Percentiles rank a stretch among this genome's conserved stretches.
Conservation (phyloP, 257 asterid genomes). For the Agastache rugosa region DNA sequence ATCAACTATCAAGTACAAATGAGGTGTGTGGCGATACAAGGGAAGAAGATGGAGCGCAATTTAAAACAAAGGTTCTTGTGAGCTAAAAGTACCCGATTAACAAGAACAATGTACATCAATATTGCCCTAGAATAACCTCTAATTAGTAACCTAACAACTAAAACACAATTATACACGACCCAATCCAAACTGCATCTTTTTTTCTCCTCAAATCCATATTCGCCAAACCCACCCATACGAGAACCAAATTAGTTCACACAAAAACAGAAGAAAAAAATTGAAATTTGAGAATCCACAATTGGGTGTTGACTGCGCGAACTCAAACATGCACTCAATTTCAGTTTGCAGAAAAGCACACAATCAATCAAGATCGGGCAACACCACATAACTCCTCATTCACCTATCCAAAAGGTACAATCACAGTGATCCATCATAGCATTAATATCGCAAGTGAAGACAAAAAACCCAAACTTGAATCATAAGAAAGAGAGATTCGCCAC, state of each 20-base stretch:
- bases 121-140: conserved; percentile 15
- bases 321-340: conserved; percentile 24
- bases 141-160: conserved; percentile 19
- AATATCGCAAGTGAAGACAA: conserved; percentile 16
- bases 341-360: conserved; percentile 9
- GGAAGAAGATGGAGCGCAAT: not conserved
- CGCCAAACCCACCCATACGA: conserved; percentile 17
- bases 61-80: not conserved
- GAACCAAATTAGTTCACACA: conserved; percentile 15
- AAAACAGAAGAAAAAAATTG: not conserved
- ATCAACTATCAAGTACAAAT: conserved; percentile 2
- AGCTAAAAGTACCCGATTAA: conserved; percentile 17
- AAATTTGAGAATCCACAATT: not conserved
- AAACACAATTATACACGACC: not conserved
- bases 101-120: conserved; percentile 22
- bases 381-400: conserved; percentile 25
- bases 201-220: conserved; percentile 26
- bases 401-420: conserved; percentile 26
- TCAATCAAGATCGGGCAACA: conserved; percentile 22
- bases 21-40: not conserved
- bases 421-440: conserved; percentile 29
- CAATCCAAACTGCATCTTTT: conserved; percentile 26
- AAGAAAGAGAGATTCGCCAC: conserved; percentile 19
- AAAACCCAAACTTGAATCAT: conserved; percentile 19
- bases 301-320: conserved; percentile 31